These are phyloP conservation scores for Gentiana macrophylla DNA, from an alignment of 257 asterid genomes.

Conservation along the genomic window DNA sequence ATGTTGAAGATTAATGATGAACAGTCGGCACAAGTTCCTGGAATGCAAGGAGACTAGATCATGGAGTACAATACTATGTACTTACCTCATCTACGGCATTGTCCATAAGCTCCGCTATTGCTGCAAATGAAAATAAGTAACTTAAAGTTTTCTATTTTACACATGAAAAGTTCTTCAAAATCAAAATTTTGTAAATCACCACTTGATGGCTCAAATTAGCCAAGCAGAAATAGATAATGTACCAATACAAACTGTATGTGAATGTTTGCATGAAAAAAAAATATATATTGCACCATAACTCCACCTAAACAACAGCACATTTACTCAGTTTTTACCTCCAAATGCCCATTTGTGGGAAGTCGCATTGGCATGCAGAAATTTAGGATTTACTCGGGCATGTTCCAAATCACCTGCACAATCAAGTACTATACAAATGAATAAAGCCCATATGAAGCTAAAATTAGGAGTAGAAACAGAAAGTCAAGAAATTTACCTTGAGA, in stretches of 20 bases:
- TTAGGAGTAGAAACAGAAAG: background rate
- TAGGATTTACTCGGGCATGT: conserved; percentile 94
- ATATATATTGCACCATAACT: too few species aligned
- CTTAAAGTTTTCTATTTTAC: conserved; percentile 2
- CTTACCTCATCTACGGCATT: conserved; percentile 94
- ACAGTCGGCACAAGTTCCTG: too few species aligned
- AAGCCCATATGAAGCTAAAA: too few species aligned
- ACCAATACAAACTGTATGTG: background rate
- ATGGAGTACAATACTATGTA: conserved; percentile 3
- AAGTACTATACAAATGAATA: conserved; percentile 6
- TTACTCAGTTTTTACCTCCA: conserved; percentile 47
- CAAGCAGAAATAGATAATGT: too few species aligned
- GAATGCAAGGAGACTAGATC: too few species aligned
- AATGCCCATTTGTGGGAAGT: conserved; percentile 97
- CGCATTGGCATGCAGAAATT: conserved; percentile 89
- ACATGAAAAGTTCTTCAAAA: too few species aligned
- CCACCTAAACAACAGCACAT: background rate
- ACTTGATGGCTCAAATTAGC: background rate
- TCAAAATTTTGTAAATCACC: too few species aligned
- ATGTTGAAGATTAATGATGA: too few species aligned
- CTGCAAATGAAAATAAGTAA: conserved; percentile 31
- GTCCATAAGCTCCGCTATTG: conserved; percentile 92
- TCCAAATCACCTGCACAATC: conserved; percentile 57
- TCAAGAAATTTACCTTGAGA: conserved; percentile 21
- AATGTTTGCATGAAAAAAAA: too few species aligned